Base-by-base conservation (phyloP, 352 stramenopile genomes). In the Globisporangium yorkense region DNA sequence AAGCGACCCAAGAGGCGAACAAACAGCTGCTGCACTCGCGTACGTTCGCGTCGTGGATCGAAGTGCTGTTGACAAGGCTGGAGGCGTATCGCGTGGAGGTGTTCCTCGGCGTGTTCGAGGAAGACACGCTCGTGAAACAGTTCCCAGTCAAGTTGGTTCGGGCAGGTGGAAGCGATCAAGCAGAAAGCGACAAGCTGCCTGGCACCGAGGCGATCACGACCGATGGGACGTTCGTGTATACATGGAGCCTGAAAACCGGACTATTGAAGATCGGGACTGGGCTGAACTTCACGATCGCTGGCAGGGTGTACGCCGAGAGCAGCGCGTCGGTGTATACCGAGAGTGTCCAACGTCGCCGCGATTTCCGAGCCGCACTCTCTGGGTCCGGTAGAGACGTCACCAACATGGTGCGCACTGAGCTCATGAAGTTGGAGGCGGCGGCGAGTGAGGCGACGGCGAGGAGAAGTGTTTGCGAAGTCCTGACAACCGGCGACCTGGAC, bases 261-360 rank as follows among this genome's bases (percentile, higher is more conserved):
- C 52, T 92, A 2, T 54, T 60, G 31, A 92, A 89, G 61, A 67
- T 92, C 51, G 83, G 83, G n/a, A 88, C 75, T 0, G 83, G 83
- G 1, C 50, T 71, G 16, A 86, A 91, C 50, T 88, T 87, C 45
- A 89, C 77, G 41, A 76, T 91, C 21, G 71, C 75, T 31, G 82
- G 82, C n/a, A 71, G 79, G 65, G 68, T 92, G 3, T 90, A 92
- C 56, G 65, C 65, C 24, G 66, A 70, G 27, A 53, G 63, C 9
- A 62, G 66, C 43, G 37, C 71, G 6, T 47, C 33, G 15, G 46
- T 66, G 43, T 89, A 74, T 57, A 55, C 80, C 0, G 35, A 57
- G 21, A 20, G 40, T 35, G 62, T 65, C 44, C 53, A 67, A 49
- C 61, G 64, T 27, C 62, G 71, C 13, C 63, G 62, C 16, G 33